Evolutionary conservation across 768 basidiomycete species (phyloP).

Genomic region (Phaeotremella skinneri): DNA sequence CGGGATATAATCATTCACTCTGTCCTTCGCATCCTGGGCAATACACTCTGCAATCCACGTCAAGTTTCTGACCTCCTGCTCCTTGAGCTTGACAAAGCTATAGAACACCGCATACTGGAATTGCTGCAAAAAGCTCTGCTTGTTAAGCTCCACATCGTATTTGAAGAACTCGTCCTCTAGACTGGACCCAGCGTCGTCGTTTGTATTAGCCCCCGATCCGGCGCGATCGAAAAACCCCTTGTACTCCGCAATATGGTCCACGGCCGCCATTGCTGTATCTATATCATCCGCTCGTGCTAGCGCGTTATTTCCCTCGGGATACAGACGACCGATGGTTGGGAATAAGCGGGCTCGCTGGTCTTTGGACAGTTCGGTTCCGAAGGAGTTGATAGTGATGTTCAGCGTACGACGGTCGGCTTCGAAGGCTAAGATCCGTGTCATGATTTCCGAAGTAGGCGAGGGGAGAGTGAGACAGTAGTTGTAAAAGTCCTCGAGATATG

Average conservation of each 20-base stretch:
- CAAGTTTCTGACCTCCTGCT: slow-evolving; percentile 56
- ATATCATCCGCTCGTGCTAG: slow-evolving; percentile 92
- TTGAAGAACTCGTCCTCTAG: slow-evolving; percentile 93
- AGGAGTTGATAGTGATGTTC: slow-evolving; percentile 99
- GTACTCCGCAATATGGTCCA: slow-evolving; percentile 87
- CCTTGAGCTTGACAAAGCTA: slow-evolving; percentile 67
- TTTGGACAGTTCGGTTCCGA: slow-evolving; percentile 89
- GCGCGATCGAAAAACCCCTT: slow-evolving; percentile 78
- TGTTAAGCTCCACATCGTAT: slow-evolving; percentile 90
- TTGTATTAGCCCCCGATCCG: slow-evolving; percentile 36
- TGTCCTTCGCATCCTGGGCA: slow-evolving; percentile 90
- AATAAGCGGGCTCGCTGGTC: slow-evolving; percentile 92
- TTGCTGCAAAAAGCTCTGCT: slow-evolving; percentile 90
- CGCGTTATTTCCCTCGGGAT: slow-evolving; percentile 91
- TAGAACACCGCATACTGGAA: slow-evolving; percentile 85
- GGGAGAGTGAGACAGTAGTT: slow-evolving; percentile 74
- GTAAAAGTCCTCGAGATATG: slow-evolving; percentile 97
- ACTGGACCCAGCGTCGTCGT: slow-evolving; percentile 59
- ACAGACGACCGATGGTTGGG: slow-evolving; percentile 88
- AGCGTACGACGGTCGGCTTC: slow-evolving; percentile 96
- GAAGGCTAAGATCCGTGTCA: slow-evolving; percentile 87
- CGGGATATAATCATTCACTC: slow-evolving; percentile 92
- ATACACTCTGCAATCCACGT: slow-evolving; percentile 89
- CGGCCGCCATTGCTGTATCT: slow-evolving; percentile 82
- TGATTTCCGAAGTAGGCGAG: slow-evolving; percentile 82